These are phyloP conservation scores for Ogataea paraovalis DNA, from an alignment of 805 yeast genomes.

Conservation along the genomic window DNA sequence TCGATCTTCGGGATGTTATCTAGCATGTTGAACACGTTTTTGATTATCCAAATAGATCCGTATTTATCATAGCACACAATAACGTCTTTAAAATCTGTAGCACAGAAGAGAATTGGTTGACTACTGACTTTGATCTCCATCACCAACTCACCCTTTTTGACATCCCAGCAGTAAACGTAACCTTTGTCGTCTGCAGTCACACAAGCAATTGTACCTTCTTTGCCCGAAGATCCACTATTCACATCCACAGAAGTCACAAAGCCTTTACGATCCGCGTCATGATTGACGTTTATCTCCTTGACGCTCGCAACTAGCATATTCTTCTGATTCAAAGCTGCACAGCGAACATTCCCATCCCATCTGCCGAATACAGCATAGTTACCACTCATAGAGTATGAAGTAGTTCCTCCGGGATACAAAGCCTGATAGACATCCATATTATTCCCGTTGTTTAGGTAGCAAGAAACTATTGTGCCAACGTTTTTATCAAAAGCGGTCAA, in stretches of 20 bases:
- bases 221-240: constrained; percentile 18
- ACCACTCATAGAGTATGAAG: constrained; percentile 27
- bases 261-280: constrained; percentile 16
- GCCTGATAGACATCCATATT: constrained; percentile 19
- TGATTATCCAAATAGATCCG: constrained; percentile 24
- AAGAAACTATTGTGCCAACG: constrained; percentile 22
- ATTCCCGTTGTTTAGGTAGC: constrained; percentile 23
- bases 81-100: constrained; percentile 28
- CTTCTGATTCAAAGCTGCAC: constrained; percentile 24
- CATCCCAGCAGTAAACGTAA: constrained; percentile 30
- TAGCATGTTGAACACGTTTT: constrained; percentile 14
- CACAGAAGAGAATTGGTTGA: constrained; percentile 19
- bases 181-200: constrained; percentile 31
- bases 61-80: constrained; percentile 19
- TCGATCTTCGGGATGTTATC: constrained; percentile 6
- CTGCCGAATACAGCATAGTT: constrained; percentile 29
- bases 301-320: constrained; percentile 22
- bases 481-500: constrained; percentile 23
- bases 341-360: constrained; percentile 32
- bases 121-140: constrained; percentile 10
- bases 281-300: constrained; percentile 11
- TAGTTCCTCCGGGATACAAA: constrained; percentile 28
- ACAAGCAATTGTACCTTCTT: constrained; percentile 27
- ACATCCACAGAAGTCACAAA: constrained; percentile 23
- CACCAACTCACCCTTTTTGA: constrained; percentile 16